These are phyloP conservation scores for Pleurotus pulmonarius DNA, from an alignment of 768 basidiomycete genomes.

Conservation along the genomic window DNA sequence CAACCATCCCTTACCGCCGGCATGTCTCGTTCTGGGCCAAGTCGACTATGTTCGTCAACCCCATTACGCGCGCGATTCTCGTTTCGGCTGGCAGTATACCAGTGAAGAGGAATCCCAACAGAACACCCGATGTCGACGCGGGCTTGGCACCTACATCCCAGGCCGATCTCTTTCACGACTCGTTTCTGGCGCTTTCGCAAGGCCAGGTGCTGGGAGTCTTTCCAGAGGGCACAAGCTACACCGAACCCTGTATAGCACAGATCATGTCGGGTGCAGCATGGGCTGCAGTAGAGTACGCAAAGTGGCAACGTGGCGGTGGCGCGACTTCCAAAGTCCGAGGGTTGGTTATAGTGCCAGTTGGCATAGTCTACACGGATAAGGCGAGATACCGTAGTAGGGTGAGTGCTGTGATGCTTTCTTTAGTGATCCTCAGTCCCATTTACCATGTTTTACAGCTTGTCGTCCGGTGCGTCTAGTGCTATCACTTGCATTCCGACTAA, in stretches of 20 bases:
- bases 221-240: conserved; percentile 58
- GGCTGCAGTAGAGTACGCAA: conserved; percentile 67
- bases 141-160: conserved; percentile 16
- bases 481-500: neutral
- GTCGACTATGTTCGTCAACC: conserved; percentile 61
- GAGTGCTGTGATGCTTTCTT: conserved; percentile 16
- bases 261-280: conserved; percentile 63
- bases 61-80: conserved; percentile 45
- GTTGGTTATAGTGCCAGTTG: conserved; percentile 56
- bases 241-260: conserved; percentile 42
- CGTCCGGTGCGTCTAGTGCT: conserved; percentile 7
- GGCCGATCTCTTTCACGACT: conserved; percentile 49
- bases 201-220: conserved; percentile 66
- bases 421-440: neutral
- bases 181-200: conserved; percentile 48
- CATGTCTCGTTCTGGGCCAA: conserved; percentile 71
- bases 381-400: conserved; percentile 57
- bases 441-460: conserved; percentile 18
- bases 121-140: neutral
- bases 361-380: conserved; percentile 70
- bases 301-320: conserved; percentile 24
- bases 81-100: conserved; percentile 68
- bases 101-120: conserved; percentile 60
- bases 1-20: conserved; percentile 56
- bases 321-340: conserved; percentile 15